These are phyloP conservation scores for Cordyceps tenuipes DNA, from an alignment of 2,329 filamentous ascomycete genomes.

Conservation along the genomic window DNA sequence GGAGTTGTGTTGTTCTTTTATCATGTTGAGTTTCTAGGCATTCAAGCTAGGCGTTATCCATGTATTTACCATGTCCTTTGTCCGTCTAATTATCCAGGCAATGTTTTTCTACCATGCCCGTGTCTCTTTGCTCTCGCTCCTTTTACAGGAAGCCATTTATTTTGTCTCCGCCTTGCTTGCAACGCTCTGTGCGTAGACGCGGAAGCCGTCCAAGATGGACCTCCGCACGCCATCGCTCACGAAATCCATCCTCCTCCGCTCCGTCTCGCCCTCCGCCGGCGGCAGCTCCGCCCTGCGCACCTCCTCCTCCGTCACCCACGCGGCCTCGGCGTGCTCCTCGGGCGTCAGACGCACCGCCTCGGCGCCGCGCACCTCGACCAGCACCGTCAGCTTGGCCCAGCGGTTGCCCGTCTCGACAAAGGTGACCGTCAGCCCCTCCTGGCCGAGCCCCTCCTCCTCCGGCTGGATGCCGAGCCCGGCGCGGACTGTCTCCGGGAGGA, in stretches of 20 bases:
- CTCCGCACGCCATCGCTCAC: conserved; percentile 25
- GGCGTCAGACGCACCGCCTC: background rate
- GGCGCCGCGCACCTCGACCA: conserved; percentile 21
- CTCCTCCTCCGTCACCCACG: conserved; percentile 32
- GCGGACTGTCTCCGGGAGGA: background rate
- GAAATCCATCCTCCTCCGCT: conserved; percentile 23
- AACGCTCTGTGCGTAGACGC: conserved; percentile 12
- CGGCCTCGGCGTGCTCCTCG: conserved; percentile 30
- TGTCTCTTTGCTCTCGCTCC: no score
- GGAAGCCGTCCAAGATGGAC: conserved; percentile 26
- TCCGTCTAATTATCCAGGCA: conserved; percentile 8
- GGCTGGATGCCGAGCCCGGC: conserved; percentile 10
- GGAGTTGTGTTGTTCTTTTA: conserved; percentile 13
- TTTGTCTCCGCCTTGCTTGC: background rate
- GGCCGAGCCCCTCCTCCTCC: conserved; percentile 17
- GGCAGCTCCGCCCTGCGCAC: conserved; percentile 16
- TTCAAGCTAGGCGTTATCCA: background rate
- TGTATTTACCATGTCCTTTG: background rate
- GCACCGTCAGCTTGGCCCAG: conserved; percentile 24
- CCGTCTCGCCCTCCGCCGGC: conserved; percentile 13
- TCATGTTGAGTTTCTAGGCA: background rate
- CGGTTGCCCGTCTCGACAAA: conserved; percentile 18
- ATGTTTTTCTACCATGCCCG: no score
- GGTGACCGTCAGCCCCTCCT: conserved; percentile 16
- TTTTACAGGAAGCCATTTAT: background rate